A percentile compares a stretch with the other conserved stretches of the same genome.
phyloP scores from a whole-genome alignment of 805 yeast species.

The Pichia nanzhaoensis region DNA sequence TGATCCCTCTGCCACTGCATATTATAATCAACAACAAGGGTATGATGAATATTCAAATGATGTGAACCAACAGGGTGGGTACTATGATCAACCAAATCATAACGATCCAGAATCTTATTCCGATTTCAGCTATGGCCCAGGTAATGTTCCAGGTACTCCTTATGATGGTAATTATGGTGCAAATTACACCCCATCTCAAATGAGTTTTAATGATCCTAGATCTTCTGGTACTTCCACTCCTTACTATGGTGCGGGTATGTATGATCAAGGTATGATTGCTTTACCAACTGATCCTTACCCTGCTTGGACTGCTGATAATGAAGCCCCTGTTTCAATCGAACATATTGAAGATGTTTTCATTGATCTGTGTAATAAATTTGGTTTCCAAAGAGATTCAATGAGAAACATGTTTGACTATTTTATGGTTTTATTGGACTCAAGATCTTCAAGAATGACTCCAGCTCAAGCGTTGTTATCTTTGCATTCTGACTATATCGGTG shows the following conservation, averaged over 20 bases:
- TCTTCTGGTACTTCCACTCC: slow-evolving; percentile 96
- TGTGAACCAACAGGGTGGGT: slow-evolving; percentile 22
- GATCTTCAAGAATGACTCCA: slow-evolving; percentile 85
- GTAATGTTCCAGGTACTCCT: slow-evolving; percentile 58
- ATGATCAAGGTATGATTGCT: slow-evolving; percentile 48
- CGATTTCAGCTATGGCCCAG: slow-evolving; percentile 55
- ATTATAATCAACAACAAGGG: slow-evolving; percentile 13
- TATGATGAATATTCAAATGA: slow-evolving; percentile 20
- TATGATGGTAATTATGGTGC: slow-evolving; percentile 51
- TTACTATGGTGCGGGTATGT: slow-evolving; percentile 38
- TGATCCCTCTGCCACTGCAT: slow-evolving; percentile 1
- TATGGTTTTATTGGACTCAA: slow-evolving; percentile 75
- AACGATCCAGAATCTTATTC: slow-evolving; percentile 53
- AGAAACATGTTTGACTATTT: slow-evolving; percentile 86
- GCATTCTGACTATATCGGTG: slow-evolving; percentile 86
- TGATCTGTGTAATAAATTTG: slow-evolving; percentile 75
- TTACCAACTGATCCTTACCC: slow-evolving; percentile 92
- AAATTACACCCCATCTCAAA: slow-evolving; percentile 67
- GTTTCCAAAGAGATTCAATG: slow-evolving; percentile 90
- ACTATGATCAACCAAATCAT: slow-evolving; percentile 46
- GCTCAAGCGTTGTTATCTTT: slow-evolving; percentile 76
- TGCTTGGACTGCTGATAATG: slow-evolving; percentile 97
- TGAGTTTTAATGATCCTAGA: slow-evolving; percentile 80
- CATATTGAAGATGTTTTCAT: slow-evolving; percentile 84
- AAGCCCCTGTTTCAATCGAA: slow-evolving; percentile 77